Evolutionary conservation across 2,329 filamentous ascomycete species (phyloP), one percentile per base, ranked within the genome.

Genomic region (Penicillium brasilianum): DNA sequence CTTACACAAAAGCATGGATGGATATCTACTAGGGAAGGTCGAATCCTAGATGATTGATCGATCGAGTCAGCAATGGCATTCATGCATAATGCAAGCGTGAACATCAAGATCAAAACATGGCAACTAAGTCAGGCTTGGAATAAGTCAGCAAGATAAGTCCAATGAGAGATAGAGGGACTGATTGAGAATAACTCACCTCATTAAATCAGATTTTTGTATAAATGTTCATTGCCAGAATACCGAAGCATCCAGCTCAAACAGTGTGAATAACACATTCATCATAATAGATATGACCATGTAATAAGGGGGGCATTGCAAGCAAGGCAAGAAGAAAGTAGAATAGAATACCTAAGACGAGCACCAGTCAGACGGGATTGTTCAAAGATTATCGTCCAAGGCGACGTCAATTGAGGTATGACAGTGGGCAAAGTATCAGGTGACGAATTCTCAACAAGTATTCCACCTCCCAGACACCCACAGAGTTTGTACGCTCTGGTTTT

Each of bases 121-220:
- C 75, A 78, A 77, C 75, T 75, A 73, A 71, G 67, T 78, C 76
- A 78, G 75, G 74, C 75, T 80, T 67, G 8, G 50, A 60, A 62
- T 64, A 63, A 61, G 69, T 80, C 71, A 81, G 78, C 72, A 66
- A 51, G 54, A 66, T 50, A 54, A 18, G 6, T 25, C 14, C 13
- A 50, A 60, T 55, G 52, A 32, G 30, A 10, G 37, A 37, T 18
- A n/a, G 22, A 11, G 22, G 11, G 25, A 25, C 25, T 8, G 14
- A 25, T 3, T 37, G 48, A 52, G 30, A 50, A 5, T 10, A 46
- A 76, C 78, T 70, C 72, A 83, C 85, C 85, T 87, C 85, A 87
- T 87, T 88, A 87, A 87, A 88, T 88, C 86, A 88, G 86, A 88
- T 86, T 88, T 86, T 85, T 85, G 82, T 85, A 83, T 83, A 76